Evolutionary conservation across 2,329 filamentous ascomycete genomes (phyloP).

Genomic region (Arthroderma sp.): DNA sequence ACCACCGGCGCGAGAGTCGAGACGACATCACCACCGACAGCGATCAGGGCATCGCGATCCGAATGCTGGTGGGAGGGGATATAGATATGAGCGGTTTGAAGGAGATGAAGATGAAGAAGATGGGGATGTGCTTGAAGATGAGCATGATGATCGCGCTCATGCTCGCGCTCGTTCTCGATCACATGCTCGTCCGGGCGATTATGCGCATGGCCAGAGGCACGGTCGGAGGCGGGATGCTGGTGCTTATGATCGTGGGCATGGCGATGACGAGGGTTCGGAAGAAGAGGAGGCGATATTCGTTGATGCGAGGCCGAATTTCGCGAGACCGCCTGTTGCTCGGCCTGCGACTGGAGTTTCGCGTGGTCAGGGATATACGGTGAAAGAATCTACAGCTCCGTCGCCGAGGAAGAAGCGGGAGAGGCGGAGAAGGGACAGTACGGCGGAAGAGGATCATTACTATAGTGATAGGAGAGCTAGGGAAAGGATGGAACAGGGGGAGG

Average conservation of each 20-base stretch:
- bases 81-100: background rate
- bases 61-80: background rate
- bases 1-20: background rate
- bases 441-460: conserved; percentile 17
- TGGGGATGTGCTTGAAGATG: background rate
- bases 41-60: background rate
- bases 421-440: conserved; percentile 15
- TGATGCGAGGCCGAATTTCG: conserved; percentile 19
- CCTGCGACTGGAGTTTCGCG: background rate
- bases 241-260: conserved; percentile 12
- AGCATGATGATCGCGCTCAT: background rate
- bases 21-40: background rate
- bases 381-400: conserved; percentile 25
- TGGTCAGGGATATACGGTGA: conserved; percentile 16
- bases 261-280: conserved; percentile 12
- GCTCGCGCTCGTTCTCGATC: too few relatives aligned
- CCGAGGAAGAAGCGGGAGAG: conserved; percentile 23
- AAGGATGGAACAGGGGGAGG: conserved; percentile 13
- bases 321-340: conserved; percentile 16
- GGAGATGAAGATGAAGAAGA: conserved; percentile 3
- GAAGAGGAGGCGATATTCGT: conserved; percentile 13
- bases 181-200: too few relatives aligned
- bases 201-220: background rate
- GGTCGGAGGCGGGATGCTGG: conserved; percentile 7
- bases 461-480: conserved; percentile 10